phyloP scores from a whole-genome alignment of 2,329 filamentous ascomycete genomes.

The Fusarium sp. region DNA sequence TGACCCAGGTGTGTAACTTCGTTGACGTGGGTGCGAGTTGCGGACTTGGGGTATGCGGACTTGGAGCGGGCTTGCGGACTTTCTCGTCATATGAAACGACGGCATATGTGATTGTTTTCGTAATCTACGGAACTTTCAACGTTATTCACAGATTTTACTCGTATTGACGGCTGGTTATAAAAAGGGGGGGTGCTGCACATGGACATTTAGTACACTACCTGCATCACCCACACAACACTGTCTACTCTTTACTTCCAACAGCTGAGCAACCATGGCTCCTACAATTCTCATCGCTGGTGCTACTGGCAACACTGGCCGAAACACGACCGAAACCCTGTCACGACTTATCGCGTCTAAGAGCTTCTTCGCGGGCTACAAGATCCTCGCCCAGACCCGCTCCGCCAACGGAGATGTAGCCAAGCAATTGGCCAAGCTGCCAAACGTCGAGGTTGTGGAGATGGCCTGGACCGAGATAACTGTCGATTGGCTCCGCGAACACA shows the following conservation, averaged over 20 bases:
- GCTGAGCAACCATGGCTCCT: slow-evolving; percentile 43
- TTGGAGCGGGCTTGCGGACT: background rate
- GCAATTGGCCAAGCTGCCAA: slow-evolving; percentile 47
- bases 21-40: background rate
- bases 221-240: background rate
- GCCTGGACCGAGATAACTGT: slow-evolving; percentile 53
- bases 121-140: background rate
- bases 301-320: slow-evolving; percentile 51
- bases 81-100: background rate
- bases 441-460: slow-evolving; percentile 50
- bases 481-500: slow-evolving; percentile 53
- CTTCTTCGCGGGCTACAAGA: background rate
- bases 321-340: slow-evolving; percentile 44
- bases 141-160: background rate
- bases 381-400: slow-evolving; percentile 38
- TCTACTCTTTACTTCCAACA: background rate
- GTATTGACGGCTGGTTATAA: background rate
- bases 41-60: background rate
- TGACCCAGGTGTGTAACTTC: background rate
- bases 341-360: slow-evolving; percentile 34
- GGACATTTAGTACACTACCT: too few relatives aligned
- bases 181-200: background rate
- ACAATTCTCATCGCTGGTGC: slow-evolving; percentile 52
- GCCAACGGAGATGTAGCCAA: slow-evolving; percentile 28
- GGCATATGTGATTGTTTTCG: background rate